Base-by-base conservation (phyloP, 1,284 basidiomycete species). In the Pseudomicrostroma phylloplanum region DNA sequence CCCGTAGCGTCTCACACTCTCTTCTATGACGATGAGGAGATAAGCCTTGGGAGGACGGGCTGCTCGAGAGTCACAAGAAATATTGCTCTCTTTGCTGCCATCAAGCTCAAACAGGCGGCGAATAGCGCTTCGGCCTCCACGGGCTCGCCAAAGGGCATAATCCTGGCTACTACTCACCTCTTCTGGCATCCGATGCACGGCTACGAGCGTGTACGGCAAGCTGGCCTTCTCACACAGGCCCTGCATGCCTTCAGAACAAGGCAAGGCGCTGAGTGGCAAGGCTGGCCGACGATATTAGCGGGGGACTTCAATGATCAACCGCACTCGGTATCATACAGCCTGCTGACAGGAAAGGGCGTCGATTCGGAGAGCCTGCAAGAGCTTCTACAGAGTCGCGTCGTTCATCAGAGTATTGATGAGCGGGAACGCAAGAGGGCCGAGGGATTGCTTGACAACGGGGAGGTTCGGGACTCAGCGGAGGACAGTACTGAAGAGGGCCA, bases 241-340 rank as follows among this genome's bases (percentile, higher is more conserved):
- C 83, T 87, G 9, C 66, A 81, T 41, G 80, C 79, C 48, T 91
- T 90, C 73, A 84, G 40, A 48, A 6, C 55, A 66, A 13, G 62
- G 59, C 36, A 73, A 83, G 7, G 82, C 2, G 80, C 84, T 51
- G 74, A 75, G 1, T 82, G 82, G 62, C 73, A 78, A 3, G 64
- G 82, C 53, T 93, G 90, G 89, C 88, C 91, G 0, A 87, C 87
- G 63, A 82, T 96, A 61, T 81, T 96, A 42, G 87, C 89, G 0
- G 93, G 93, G 67, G 94, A 97, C 79, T 92, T 97, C 81, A 97
- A 97, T 80, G 92, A 92, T 59, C 82, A 87, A 42, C 94, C 94
- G 0, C 85, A 85, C 67, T 93, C 96, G 76, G 83, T 89, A 1
- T 86, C 87, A 0, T 97, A 98, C 77, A 85, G 88, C 23, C 83